Evolutionary conservation across 306 rosid genomes (phyloP).

Genomic region (Oxytropis ochrocephala): DNA sequence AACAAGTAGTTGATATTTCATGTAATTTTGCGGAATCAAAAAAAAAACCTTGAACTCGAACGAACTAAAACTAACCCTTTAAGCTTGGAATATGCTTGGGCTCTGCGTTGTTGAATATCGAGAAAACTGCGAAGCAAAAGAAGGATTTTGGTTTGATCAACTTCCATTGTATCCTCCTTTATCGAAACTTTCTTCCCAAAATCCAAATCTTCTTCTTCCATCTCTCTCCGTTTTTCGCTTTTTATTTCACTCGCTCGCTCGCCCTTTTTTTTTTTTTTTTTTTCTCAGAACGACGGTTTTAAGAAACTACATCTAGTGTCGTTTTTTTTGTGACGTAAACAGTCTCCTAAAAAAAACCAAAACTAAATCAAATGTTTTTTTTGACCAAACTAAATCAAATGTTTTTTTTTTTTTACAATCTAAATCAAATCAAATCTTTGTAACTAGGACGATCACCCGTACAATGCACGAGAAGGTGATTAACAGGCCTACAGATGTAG

Average conservation of each 20-base stretch:
- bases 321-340: too few species aligned
- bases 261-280: too few species aligned
- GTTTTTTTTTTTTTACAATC: too few species aligned
- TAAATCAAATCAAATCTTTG: too few species aligned
- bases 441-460: too few species aligned
- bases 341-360: too few species aligned
- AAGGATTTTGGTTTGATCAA: constrained; percentile 30
- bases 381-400: too few species aligned
- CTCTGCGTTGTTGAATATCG: constrained; percentile 65
- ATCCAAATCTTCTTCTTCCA: constrained; percentile 43
- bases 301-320: too few species aligned
- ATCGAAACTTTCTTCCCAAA: constrained; percentile 57
- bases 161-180: constrained; percentile 48
- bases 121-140: constrained; percentile 57
- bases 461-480: too few species aligned
- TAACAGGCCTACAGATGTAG: too few species aligned
- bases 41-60: background rate
- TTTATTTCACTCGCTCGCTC: background rate
- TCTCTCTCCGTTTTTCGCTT: constrained; percentile 1
- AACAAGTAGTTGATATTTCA: background rate
- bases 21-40: background rate
- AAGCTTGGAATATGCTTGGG: constrained; percentile 71
- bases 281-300: too few species aligned
- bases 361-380: too few species aligned
- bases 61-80: constrained; percentile 31